Percentiles rank a stretch among this genome's conserved stretches.
Conservation (phyloP, 192 early-diverging fungal species). For the Helicostylum pulchrum region DNA sequence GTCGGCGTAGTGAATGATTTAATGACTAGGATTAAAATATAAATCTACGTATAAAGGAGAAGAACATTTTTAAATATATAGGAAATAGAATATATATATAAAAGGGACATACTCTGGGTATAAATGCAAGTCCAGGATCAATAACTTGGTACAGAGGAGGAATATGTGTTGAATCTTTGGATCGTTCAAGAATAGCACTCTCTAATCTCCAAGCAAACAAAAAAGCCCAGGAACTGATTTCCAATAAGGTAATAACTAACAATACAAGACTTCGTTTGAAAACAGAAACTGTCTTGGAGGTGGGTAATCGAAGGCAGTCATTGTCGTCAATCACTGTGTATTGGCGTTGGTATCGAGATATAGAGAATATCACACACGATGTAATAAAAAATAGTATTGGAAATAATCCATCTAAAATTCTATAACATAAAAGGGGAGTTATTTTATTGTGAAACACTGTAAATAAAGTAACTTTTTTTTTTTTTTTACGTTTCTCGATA, state of each 20-base stretch:
- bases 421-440: not conserved
- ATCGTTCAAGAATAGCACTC: constrained; percentile 21
- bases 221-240: constrained; percentile 34
- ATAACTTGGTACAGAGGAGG: constrained; percentile 22
- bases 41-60: constrained; percentile 21
- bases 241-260: constrained; percentile 17
- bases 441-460: not conserved
- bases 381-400: constrained; percentile 2
- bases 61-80: no score
- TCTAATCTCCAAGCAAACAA: constrained; percentile 35
- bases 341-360: constrained; percentile 4
- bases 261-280: constrained; percentile 17
- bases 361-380: not conserved
- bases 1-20: constrained; percentile 31
- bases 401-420: constrained; percentile 15
- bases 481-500: constrained; percentile 11
- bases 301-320: constrained; percentile 30
- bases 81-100: no score
- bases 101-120: constrained; percentile 26
- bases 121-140: constrained; percentile 19
- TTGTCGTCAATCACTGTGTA: not conserved
- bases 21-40: constrained; percentile 30
- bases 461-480: not conserved
- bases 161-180: not conserved
- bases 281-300: constrained; percentile 9